Conservation (phyloP, 1,139 yeast genomes). For the Pichia sp. region DNA sequence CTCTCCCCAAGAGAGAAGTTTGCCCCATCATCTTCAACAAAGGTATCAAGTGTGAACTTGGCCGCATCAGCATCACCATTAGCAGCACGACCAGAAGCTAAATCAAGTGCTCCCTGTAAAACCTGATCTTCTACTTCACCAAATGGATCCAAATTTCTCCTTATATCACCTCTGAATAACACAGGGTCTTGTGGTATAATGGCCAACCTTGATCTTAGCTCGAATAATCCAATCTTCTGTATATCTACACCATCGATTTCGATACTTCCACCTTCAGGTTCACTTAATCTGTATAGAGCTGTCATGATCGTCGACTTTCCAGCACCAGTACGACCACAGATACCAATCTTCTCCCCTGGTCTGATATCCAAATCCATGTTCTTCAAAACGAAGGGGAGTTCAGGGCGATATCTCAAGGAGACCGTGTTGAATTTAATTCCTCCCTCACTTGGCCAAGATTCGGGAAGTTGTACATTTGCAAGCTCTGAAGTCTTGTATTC, state of each 20-base stretch:
- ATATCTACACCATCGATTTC: conserved; percentile 33
- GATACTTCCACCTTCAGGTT: conserved; percentile 25
- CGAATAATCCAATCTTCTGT: conserved; percentile 29
- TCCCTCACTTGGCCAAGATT: no score
- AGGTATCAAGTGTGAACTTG: conserved; percentile 39
- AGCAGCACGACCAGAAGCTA: conserved; percentile 38
- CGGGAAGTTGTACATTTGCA: conserved; percentile 49
- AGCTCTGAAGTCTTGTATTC: conserved; percentile 44
- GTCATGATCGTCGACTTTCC: conserved; percentile 40
- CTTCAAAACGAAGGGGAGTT: conserved; percentile 41
- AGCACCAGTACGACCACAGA: conserved; percentile 41
- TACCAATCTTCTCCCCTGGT: conserved; percentile 34
- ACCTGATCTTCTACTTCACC: conserved; percentile 31
- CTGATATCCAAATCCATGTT: conserved; percentile 29
- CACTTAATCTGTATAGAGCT: conserved; percentile 34
- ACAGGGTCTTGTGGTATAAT: conserved; percentile 43
- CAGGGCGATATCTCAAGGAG: conserved; percentile 64
- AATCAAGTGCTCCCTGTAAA: conserved; percentile 39
- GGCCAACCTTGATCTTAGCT: conserved; percentile 31
- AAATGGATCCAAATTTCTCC: conserved; percentile 38
- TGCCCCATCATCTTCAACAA: conserved; percentile 39
- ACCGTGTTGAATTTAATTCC: conserved; percentile 50
- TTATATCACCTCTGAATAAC: conserved; percentile 34
- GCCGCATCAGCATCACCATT: no score
- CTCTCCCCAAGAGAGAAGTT: conserved; percentile 51